These are phyloP conservation scores for Aspergillus jensenii DNA, from an alignment of 2,329 filamentous ascomycete genomes.

Conservation along the genomic window DNA sequence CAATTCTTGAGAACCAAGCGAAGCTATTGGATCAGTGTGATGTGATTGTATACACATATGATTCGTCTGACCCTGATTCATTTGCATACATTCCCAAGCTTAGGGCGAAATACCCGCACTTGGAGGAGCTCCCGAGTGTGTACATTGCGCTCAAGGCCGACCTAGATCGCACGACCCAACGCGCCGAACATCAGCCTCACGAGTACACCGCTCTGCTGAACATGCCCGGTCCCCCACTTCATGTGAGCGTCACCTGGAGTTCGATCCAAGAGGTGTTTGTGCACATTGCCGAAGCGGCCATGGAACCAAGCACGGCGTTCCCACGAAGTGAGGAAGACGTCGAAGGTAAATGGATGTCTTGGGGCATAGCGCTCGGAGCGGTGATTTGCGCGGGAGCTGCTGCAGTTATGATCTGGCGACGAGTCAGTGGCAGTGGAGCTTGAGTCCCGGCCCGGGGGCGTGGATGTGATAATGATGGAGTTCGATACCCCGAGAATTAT, in stretches of 20 bases:
- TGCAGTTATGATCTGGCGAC: constrained; percentile 61
- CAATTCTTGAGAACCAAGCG: constrained; percentile 85
- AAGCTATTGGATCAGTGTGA: constrained; percentile 87
- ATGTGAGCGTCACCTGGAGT: constrained; percentile 92
- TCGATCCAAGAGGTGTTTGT: constrained; percentile 95
- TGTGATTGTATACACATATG: constrained; percentile 91
- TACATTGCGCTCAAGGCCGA: constrained; percentile 95
- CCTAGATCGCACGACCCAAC: constrained; percentile 93
- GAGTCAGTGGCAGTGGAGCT: constrained; percentile 38
- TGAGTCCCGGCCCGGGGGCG: constrained; percentile 12
- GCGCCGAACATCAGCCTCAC: constrained; percentile 86
- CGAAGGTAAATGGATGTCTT: constrained; percentile 74
- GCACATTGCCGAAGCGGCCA: constrained; percentile 83
- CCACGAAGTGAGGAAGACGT: constrained; percentile 83
- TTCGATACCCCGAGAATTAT: constrained; percentile 10
- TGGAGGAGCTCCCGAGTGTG: constrained; percentile 86
- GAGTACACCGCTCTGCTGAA: constrained; percentile 81
- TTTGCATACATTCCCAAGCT: constrained; percentile 88
- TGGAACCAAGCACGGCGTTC: constrained; percentile 83
- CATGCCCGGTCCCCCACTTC: constrained; percentile 80
- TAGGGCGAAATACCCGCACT: constrained; percentile 73
- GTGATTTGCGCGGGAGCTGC: constrained; percentile 60
- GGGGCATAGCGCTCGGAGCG: constrained; percentile 83
- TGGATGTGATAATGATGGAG: background rate
- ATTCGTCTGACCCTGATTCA: constrained; percentile 93